A percentile compares a stretch with the other conserved stretches of the same genome.
These are phyloP conservation scores for Galerina marginata DNA, from an alignment of 768 basidiomycete species.

Conservation along the genomic window DNA sequence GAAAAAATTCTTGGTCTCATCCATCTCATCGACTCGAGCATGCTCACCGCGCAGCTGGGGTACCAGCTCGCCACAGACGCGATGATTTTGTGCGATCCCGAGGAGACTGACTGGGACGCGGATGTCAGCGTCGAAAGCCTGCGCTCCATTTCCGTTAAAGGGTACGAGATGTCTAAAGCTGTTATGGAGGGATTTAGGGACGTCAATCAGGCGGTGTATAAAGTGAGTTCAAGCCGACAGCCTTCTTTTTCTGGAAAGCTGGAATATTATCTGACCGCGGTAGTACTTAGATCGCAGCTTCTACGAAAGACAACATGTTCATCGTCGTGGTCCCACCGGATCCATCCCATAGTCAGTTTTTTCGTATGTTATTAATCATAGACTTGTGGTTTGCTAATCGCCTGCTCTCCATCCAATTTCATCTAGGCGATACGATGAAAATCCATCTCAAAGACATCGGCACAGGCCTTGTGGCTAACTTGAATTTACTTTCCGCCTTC, in stretches of 20 bases:
- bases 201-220: constrained; percentile 42
- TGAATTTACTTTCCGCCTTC: constrained; percentile 40
- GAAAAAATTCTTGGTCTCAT: constrained; percentile 31
- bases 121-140: constrained; percentile 26
- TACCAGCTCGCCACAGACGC: constrained; percentile 33
- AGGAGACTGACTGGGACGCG: constrained; percentile 21
- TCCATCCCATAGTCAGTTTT: constrained; percentile 36
- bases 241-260: not conserved
- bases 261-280: not conserved
- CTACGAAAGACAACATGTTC: constrained; percentile 39
- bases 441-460: constrained; percentile 43
- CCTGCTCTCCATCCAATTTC: not conserved
- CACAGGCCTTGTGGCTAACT: constrained; percentile 42
- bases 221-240: constrained; percentile 26
- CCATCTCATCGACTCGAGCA: constrained; percentile 34
- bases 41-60: constrained; percentile 33
- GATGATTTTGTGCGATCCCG: constrained; percentile 28
- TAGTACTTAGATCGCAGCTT: constrained; percentile 39
- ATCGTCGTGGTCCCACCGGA: constrained; percentile 41
- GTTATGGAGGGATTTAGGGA: constrained; percentile 34
- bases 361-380: not conserved
- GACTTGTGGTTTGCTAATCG: not conserved
- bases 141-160: constrained; percentile 31
- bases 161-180: constrained; percentile 31
- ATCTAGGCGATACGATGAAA: constrained; percentile 34